Evolutionary conservation across 1,139 yeast species (phyloP), one percentile per base, ranked within the genome.

Genomic region (Zygosaccharomyces pseudobailii): DNA sequence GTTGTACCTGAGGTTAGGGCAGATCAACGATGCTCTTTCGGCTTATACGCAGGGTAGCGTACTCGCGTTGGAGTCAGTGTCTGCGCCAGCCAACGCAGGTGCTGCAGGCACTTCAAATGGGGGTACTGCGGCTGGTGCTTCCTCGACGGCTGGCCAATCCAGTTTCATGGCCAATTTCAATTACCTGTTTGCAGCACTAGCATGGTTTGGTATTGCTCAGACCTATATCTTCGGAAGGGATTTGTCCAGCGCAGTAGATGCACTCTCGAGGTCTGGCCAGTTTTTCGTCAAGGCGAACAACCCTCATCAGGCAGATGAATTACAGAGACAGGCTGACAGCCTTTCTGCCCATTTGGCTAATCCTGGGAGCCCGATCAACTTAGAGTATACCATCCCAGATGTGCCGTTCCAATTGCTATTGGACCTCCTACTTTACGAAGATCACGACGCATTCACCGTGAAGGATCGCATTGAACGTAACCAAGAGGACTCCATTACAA

Each of bases 11-110:
- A 75, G 75, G 52, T 68, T 80, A 55, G 76, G 77, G 45, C 87
- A 82, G 62, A 63, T 82, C 24, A 77, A 82, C 3, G 87, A 82
- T 57, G 82, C 87, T 0, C 66, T 82, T 43, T 81, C 84, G 5
- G 87, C 87, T 2, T 82, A 79, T 59, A 76, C 84, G 1, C 85
- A 81, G 61, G 86, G 85, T 1, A 50, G 58, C 5, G 49, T 52
- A 24, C 22, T 57, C 9, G 51, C 57, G 8, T 22, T 53, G n/a
- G 35, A 27, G 6, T 27, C 42, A 1, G 20, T 28, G 2, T 8
- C 24, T 4, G 33, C n/a, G 20, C 23, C 32, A n/a, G 19, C 33
- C 33, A 27, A 32, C 25, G 27, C 20, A 27, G 27, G n/a, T 10
- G n/a, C 31, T 3, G 31, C 31, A 10, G 3, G 25, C 21, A 36